Evolutionary conservation across 2,329 filamentous ascomycete species (phyloP), one percentile per base, ranked within the genome.

Genomic region (Kalaharituber pfeilii): DNA sequence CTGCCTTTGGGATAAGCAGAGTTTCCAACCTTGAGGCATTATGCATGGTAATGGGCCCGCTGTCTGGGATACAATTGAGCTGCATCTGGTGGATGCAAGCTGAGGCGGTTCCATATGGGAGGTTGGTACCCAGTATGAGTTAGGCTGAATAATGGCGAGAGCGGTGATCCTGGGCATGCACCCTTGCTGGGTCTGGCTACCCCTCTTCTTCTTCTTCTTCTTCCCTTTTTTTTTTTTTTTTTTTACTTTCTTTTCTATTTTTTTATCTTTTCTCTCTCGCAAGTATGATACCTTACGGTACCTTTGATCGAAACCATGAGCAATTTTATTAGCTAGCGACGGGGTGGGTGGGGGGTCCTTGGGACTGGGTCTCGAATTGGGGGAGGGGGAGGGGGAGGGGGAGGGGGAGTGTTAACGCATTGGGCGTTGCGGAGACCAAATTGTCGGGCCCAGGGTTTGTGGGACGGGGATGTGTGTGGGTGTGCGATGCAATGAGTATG

Each of bases 11-110:
- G 15, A 39, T 8, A 39, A 54, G 49, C 45, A 54, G 44, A 50
- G 51, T 55, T 44, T 50, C 53, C 53, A 50, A 53, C 50, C 49
- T 49, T 33, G 20, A 29, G 45, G 20, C 22, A 52, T 50, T 55
- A 49, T 30, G 30, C 33, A 50, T 54, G 49, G 27, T 33, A 55
- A 27, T 54, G 54, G 52, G 42, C 30, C 49, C 54, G 25, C 49
- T 24, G 8, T 28, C 50, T 29, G 51, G 33, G 28, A 30, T 36
- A 25, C 27, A 50, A 24, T 15, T 28, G 33, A 29, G 49, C 39
- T 55, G n/a, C 51, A 30, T 45, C 22, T 54, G 49, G 49, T 20
- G 33, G 15, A 39, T 39, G 33, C 33, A 39, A 39, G 33, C 6
- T 36, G 30, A 36, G 30, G 30, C 18, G 13, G 33, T 39, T 39